Percentiles rank a stretch among this genome's conserved stretches.
Evolutionary conservation across 129 eudicot species (phyloP).

Genomic region (Kitagawia praeruptora): DNA sequence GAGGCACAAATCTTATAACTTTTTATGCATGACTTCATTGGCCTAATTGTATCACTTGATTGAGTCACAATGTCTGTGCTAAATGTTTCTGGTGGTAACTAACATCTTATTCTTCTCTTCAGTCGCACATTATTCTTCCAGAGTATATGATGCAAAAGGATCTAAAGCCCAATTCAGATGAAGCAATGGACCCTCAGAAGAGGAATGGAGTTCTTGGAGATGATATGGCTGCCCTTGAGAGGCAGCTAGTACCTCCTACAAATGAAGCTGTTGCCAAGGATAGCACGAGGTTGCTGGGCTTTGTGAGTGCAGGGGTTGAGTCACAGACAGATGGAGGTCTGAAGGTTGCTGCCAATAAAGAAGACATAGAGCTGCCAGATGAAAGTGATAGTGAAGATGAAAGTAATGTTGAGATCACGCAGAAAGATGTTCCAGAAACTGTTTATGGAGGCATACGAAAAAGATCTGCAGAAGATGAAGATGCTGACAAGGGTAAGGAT

Average conservation of each 20-base stretch:
- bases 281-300: slow-evolving; percentile 24
- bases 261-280: slow-evolving; percentile 28
- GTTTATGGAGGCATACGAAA: slow-evolving; percentile 71
- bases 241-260: slow-evolving; percentile 47
- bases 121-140: slow-evolving; percentile 84
- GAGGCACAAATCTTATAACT: neutral
- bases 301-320: slow-evolving; percentile 67
- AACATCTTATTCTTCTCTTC: slow-evolving; percentile 8
- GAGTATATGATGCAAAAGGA: slow-evolving; percentile 80
- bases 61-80: neutral
- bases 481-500: slow-evolving; percentile 22
- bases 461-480: slow-evolving; percentile 28
- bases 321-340: slow-evolving; percentile 30
- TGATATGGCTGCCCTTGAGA: slow-evolving; percentile 90
- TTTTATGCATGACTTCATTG: neutral
- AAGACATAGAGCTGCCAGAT: slow-evolving; percentile 90
- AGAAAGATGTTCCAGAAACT: slow-evolving; percentile 68
- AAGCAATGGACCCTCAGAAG: slow-evolving; percentile 57
- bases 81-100: neutral
- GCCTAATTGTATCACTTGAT: neutral
- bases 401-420: slow-evolving; percentile 55
- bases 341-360: slow-evolving; percentile 40
- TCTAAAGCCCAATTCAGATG: slow-evolving; percentile 42
- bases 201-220: slow-evolving; percentile 61
- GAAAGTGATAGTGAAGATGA: slow-evolving; percentile 71